These are phyloP conservation scores for Chlamydomonas sp. DNA, from an alignment of 139 green algal genomes.

Conservation along the genomic window DNA sequence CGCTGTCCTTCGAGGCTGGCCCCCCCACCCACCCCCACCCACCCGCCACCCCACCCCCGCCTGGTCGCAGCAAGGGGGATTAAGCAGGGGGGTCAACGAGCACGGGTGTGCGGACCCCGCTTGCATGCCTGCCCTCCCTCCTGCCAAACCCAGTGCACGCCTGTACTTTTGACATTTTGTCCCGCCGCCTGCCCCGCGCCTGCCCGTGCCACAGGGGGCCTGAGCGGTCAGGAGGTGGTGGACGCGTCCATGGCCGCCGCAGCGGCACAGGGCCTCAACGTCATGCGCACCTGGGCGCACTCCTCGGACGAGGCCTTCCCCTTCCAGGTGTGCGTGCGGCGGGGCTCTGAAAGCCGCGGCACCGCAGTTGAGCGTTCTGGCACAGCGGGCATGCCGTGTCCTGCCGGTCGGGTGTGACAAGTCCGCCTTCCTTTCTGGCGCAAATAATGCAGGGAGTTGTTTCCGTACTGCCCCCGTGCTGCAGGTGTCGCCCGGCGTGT, in stretches of 20 bases:
- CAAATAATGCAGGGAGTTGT: not conserved
- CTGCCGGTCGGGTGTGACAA: too few relatives aligned
- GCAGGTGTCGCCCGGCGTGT: conserved; percentile 64
- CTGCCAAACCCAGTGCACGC: too few relatives aligned
- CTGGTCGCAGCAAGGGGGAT: too few relatives aligned
- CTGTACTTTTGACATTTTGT: too few relatives aligned
- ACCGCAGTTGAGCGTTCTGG: not conserved
- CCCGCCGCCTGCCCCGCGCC: too few relatives aligned
- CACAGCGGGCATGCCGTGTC: too few relatives aligned
- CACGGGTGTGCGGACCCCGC: too few relatives aligned
- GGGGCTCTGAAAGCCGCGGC: not conserved
- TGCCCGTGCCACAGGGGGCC: not conserved
- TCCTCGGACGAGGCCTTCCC: conserved; percentile 61
- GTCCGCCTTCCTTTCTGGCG: not conserved
- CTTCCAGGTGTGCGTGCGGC: conserved; percentile 54
- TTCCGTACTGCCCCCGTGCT: not conserved
- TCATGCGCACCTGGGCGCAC: conserved; percentile 76
- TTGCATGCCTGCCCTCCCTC: too few relatives aligned
- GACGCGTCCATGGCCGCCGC: conserved; percentile 50
- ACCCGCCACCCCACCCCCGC: too few relatives aligned
- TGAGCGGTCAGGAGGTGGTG: conserved; percentile 42
- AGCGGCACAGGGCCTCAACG: conserved; percentile 62
- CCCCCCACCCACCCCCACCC: too few relatives aligned
- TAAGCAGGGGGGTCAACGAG: too few relatives aligned
- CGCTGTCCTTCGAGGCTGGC: too few relatives aligned